Evolutionary conservation across 352 stramenopile genomes (phyloP).

Genomic region (Elongisporangium anandrum): DNA sequence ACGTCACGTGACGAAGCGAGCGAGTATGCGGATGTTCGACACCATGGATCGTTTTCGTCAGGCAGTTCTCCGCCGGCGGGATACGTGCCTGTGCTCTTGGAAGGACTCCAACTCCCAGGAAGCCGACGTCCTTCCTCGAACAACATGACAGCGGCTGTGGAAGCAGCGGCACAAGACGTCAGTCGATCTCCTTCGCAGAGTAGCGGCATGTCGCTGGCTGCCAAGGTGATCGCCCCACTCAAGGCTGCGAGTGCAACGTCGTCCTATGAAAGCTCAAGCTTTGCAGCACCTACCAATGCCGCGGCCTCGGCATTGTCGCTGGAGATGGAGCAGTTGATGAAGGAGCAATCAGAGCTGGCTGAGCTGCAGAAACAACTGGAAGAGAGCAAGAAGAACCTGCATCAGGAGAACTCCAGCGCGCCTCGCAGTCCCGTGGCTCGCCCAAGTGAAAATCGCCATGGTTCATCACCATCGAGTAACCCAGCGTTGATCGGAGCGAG

Average conservation of each 20-base stretch:
- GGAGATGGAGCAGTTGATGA: constrained; percentile 59
- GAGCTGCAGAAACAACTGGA: constrained; percentile 55
- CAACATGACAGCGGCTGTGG: constrained; percentile 11
- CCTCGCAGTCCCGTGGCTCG: neutral
- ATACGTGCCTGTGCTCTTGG: constrained; percentile 43
- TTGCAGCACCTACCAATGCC: constrained; percentile 2
- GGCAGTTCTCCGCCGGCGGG: constrained; percentile 16
- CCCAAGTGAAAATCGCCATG: neutral
- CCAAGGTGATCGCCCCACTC: constrained; percentile 34
- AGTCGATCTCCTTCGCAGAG: constrained; percentile 10
- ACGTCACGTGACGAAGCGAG: constrained; percentile 1
- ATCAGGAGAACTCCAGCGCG: constrained; percentile 22
- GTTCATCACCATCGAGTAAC: neutral
- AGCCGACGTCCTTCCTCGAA: constrained; percentile 9
- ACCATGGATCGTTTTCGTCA: neutral
- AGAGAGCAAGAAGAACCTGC: constrained; percentile 60
- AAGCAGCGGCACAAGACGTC: constrained; percentile 34
- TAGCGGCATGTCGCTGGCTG: constrained; percentile 23
- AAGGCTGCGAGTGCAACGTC: constrained; percentile 10
- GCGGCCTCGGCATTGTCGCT: constrained; percentile 19
- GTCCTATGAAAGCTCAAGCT: constrained; percentile 1
- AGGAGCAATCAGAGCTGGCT: constrained; percentile 66
- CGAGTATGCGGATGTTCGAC: constrained; percentile 9
- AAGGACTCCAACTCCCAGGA: constrained; percentile 37
- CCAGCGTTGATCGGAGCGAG: neutral